These are phyloP conservation scores for Podaxis pistillaris DNA, from an alignment of 768 basidiomycete species.

Conservation along the genomic window DNA sequence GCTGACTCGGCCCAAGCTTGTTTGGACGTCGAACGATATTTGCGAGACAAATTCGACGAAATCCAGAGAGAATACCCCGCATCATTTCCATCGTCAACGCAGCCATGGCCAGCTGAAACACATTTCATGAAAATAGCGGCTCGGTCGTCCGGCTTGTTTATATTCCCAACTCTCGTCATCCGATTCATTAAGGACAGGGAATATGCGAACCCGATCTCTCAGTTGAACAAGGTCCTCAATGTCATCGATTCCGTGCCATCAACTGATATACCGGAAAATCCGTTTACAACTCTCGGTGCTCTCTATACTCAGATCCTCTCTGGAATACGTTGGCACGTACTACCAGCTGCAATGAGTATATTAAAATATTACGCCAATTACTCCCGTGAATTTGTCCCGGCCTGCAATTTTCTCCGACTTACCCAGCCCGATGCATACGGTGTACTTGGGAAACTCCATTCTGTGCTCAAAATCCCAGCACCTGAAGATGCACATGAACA, in stretches of 20 bases:
- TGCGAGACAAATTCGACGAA: conserved; percentile 12
- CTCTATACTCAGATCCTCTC: conserved; percentile 9
- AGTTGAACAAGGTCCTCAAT: conserved; percentile 8
- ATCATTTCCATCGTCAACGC: not conserved
- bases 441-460: not conserved
- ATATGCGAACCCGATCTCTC: not conserved
- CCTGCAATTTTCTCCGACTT: too few relatives aligned
- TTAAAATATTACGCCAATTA: not conserved
- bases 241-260: not conserved
- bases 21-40: conserved; percentile 19
- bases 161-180: conserved; percentile 23
- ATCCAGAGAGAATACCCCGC: conserved; percentile 8
- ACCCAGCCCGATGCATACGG: not conserved
- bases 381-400: too few relatives aligned
- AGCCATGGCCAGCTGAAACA: conserved; percentile 21
- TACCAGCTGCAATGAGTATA: not conserved
- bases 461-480: not conserved
- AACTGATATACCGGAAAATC: not conserved
- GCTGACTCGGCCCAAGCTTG: conserved; percentile 13
- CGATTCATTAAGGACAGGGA: conserved; percentile 20
- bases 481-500: not conserved
- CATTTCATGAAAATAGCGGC: conserved; percentile 15
- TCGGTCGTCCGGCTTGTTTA: conserved; percentile 24
- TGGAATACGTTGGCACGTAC: not conserved
- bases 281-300: conserved; percentile 7